These are phyloP conservation scores for Aspergillus mulundensis DNA, from an alignment of 495 filamentous ascomycete species.

Conservation along the genomic window DNA sequence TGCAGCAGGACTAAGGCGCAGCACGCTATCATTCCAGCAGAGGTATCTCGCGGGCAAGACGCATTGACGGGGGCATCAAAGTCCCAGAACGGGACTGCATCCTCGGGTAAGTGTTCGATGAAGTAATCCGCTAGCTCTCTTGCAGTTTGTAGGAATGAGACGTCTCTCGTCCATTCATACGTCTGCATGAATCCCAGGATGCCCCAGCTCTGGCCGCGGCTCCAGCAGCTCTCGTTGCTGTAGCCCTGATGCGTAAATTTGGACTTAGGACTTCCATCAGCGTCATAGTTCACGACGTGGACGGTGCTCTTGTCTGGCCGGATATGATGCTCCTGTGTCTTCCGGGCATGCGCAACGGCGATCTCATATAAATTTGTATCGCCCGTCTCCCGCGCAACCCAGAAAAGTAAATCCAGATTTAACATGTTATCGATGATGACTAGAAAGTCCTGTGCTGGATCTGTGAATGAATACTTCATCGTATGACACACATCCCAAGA, in stretches of 20 bases:
- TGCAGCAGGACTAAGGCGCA: constrained; percentile 39
- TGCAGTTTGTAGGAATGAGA: constrained; percentile 31
- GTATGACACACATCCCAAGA: constrained; percentile 36
- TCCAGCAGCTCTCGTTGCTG: constrained; percentile 36
- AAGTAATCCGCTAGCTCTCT: constrained; percentile 34
- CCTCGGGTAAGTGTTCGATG: constrained; percentile 25
- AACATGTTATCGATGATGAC: constrained; percentile 50
- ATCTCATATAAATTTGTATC: constrained; percentile 28
- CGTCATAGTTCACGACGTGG: constrained; percentile 40
- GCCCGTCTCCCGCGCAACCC: constrained; percentile 30
- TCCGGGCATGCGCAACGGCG: constrained; percentile 34
- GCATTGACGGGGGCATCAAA: constrained; percentile 33
- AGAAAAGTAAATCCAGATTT: constrained; percentile 45
- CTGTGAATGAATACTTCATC: constrained; percentile 31
- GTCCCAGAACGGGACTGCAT: constrained; percentile 40
- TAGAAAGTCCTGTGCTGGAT: constrained; percentile 20
- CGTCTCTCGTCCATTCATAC: constrained; percentile 37
- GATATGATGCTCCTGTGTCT: constrained; percentile 31
- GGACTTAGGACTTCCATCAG: constrained; percentile 21
- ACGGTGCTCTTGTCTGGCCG: constrained; percentile 30
- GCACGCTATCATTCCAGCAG: constrained; percentile 39
- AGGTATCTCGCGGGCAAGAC: constrained; percentile 30
- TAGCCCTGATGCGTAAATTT: constrained; percentile 42
- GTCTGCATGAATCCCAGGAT: constrained; percentile 43
- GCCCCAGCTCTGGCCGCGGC: constrained; percentile 45